phyloP scores from a whole-genome alignment of 371 early-diverging fungal genomes.

The Mortierella sp. region DNA sequence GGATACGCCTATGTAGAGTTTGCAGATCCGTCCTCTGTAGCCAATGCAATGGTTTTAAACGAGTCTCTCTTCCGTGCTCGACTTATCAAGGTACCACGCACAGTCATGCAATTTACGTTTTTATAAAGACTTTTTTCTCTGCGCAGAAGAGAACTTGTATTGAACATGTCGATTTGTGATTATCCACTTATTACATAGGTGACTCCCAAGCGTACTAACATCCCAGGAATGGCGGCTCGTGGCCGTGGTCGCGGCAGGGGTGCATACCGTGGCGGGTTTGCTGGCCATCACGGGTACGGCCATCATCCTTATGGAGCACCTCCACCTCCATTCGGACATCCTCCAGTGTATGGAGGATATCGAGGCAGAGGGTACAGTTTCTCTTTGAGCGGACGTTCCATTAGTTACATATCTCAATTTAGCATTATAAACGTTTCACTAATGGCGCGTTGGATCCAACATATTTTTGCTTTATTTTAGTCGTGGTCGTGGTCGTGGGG shows the following conservation, averaged over 20 bases:
- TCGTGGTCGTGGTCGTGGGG: conserved; percentile 68
- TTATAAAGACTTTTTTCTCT: no score
- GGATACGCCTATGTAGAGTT: conserved; percentile 99
- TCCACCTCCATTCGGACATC: conserved; percentile 22
- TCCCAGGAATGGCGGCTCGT: conserved; percentile 85
- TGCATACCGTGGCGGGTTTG: conserved; percentile 76
- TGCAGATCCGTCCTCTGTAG: conserved; percentile 87
- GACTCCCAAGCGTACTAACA: conserved; percentile 94
- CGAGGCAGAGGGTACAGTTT: conserved; percentile 63
- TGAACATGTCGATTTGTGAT: no score
- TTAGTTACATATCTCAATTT: not conserved
- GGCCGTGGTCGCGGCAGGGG: conserved; percentile 81
- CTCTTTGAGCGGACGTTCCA: no score
- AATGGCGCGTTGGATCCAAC: not conserved
- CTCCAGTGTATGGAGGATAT: conserved; percentile 33
- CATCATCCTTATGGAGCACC: conserved; percentile 61
- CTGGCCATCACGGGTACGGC: conserved; percentile 51
- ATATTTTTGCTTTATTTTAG: conserved; percentile 1
- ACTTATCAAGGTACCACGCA: conserved; percentile 74
- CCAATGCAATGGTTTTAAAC: conserved; percentile 89
- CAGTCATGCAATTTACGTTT: no score
- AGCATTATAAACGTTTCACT: not conserved
- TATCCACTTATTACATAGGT: conserved; percentile 26
- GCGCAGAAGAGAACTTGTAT: no score
- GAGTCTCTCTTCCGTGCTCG: conserved; percentile 93